Evolutionary conservation across 768 basidiomycete species (phyloP), one percentile per base, ranked within the genome.

Genomic region (Collybia sp.): DNA sequence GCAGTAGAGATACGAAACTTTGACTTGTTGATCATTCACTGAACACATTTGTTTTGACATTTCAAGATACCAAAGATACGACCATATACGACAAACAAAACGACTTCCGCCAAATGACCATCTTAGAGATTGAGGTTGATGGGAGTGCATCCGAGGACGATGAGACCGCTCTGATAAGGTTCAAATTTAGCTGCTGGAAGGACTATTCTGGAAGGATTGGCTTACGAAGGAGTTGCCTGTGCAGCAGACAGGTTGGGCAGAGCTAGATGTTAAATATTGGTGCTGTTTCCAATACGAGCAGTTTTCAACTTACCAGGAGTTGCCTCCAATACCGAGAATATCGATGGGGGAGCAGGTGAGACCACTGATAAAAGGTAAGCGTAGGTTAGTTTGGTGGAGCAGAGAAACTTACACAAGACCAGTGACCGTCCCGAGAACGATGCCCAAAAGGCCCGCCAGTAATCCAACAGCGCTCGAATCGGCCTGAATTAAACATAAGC

Each of bases 181-280:
- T 36, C 12, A 31, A 43, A 18, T 41, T 32, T 30, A 15, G 31
- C 35, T 18, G 41, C 10, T 31, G 30, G 10, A 13, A 44, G 15
- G 17, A 12, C 2, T 13, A 2, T 43, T 2, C 1, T 20, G 42
- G 9, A 16, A 37, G 13, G n/a, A 43, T 18, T 45, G 35, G 11
- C 66, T 58, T 49, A 71, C 69, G 54, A 66, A 65, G 47, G 34
- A 51, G 57, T 67, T 68, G 47, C 62, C 54, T 38, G 57, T 48
- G 62, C 69, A 71, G 62, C 69, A 71, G 6, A 68, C 64, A 15
- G 65, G 55, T 45, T 67, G 61, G 15, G 58, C 56, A 46, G 53
- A 44, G 60, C 53, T 47, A 30, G 31, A 38, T 2, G 19, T 17
- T 11, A 10, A 15, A 31, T 9, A 17, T 15, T n/a, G n/a, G n/a